Evolutionary conservation across 108 stramenopile species (phyloP).

Genomic region (Chaetoceros muelleri): DNA sequence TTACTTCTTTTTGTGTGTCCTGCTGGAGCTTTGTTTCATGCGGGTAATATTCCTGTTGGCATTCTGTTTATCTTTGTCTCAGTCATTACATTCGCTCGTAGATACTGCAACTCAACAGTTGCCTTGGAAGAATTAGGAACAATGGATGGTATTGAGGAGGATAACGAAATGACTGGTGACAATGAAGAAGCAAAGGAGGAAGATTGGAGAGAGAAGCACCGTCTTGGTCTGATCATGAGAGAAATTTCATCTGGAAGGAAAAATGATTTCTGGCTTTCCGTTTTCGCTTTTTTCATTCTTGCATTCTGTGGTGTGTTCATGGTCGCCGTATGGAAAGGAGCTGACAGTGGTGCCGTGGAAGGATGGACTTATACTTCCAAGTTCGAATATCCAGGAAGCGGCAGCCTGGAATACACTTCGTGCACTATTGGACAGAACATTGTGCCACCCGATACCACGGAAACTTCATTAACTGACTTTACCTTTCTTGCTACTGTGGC

Average conservation of each 20-base stretch:
- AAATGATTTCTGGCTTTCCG: background rate
- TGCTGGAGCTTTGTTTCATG: background rate
- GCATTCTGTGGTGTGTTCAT: background rate
- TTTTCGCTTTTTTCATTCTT: background rate
- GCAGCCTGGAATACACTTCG: conserved; percentile 5
- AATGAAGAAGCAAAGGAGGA: background rate
- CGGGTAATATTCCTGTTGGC: background rate
- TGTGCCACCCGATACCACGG: conserved; percentile 1
- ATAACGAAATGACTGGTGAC: background rate
- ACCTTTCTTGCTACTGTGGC: conserved; percentile 35
- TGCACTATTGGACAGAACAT: conserved; percentile 3
- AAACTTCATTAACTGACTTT: conserved; percentile 40
- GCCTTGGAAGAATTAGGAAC: conserved; percentile 4
- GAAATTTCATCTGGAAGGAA: background rate
- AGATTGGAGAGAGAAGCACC: conserved; percentile 1
- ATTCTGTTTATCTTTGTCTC: background rate
- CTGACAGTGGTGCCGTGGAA: background rate
- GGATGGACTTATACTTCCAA: conserved; percentile 2
- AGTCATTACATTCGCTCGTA: background rate
- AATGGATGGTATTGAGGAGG: conserved; percentile 1
- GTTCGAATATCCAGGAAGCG: conserved; percentile 15
- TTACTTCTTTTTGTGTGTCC: conserved; percentile 44
- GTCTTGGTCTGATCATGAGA: conserved; percentile 1
- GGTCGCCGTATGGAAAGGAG: background rate
- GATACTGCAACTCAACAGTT: conserved; percentile 3